Conservation (phyloP, 768 basidiomycete species). For the Rhodotorula babjevae region DNA sequence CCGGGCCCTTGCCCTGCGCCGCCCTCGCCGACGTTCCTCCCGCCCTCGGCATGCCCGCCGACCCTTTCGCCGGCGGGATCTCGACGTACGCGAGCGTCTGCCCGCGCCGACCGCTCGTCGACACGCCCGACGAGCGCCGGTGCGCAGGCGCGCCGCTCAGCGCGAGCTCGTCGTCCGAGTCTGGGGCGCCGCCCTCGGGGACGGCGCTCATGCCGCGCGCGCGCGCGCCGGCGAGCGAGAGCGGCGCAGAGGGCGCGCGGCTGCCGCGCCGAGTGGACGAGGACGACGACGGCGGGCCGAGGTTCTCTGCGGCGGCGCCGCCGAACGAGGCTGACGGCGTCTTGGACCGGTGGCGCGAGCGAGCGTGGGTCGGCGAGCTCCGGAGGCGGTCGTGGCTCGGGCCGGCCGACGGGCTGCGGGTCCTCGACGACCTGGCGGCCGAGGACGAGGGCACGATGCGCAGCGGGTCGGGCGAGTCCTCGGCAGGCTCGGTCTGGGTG, state of each 20-base stretch:
- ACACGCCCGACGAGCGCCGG: not conserved
- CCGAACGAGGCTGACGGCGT: not conserved
- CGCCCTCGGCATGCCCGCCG: not conserved
- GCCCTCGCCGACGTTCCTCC: not conserved
- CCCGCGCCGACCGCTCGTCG: not conserved
- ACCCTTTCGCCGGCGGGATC: not conserved
- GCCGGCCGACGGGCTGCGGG: not conserved
- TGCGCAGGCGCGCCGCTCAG: not conserved
- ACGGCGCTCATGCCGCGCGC: not conserved
- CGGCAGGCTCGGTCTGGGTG: not conserved
- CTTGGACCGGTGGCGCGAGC: not conserved
- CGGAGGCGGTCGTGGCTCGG: not conserved
- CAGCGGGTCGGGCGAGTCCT: slow-evolving; percentile 10
- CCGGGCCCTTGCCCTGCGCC: not conserved
- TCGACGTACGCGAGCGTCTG: not conserved
- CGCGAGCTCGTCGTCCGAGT: not conserved
- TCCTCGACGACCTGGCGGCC: not conserved
- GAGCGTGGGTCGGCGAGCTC: not conserved
- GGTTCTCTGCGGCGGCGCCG: not conserved
- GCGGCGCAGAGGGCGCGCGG: not conserved
- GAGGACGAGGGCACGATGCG: not conserved
- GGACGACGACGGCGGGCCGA: not conserved
- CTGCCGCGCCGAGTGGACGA: not conserved
- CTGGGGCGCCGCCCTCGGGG: not conserved
- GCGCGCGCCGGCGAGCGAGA: not conserved